Conservation (phyloP, 108 stramenopile genomes). For the Nannochloropsis salina region DNA sequence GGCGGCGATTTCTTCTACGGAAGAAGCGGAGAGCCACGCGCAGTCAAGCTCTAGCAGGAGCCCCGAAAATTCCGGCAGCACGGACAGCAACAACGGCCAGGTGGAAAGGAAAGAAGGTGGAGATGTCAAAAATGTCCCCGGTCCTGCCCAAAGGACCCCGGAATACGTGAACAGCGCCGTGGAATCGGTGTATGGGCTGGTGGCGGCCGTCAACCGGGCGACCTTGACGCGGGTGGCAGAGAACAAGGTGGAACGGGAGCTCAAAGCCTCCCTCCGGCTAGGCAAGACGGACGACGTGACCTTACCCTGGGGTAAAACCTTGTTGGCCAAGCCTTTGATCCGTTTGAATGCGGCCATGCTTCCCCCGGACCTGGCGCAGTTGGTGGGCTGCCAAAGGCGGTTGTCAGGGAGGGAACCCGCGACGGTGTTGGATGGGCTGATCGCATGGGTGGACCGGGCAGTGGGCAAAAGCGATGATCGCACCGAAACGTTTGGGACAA, state of each 20-base stretch:
- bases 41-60: background rate
- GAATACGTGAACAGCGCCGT: background rate
- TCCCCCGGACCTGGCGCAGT: background rate
- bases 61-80: background rate
- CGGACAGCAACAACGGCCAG: background rate
- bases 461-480: background rate
- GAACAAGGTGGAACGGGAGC: background rate
- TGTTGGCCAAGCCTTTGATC: background rate
- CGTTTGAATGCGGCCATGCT: background rate
- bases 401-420: background rate
- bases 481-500: background rate
- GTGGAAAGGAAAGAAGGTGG: background rate
- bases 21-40: background rate
- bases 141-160: background rate
- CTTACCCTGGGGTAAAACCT: background rate
- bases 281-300: slow-evolving; percentile 11
- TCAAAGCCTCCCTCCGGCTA: background rate
- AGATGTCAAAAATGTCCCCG: background rate
- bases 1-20: background rate
- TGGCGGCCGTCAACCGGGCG: background rate
- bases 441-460: background rate
- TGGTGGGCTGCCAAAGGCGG: background rate
- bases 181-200: background rate
- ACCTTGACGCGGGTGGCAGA: background rate
- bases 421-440: background rate